Conservation (phyloP, 352 stramenopile species). For the Globisporangium perplexum region DNA sequence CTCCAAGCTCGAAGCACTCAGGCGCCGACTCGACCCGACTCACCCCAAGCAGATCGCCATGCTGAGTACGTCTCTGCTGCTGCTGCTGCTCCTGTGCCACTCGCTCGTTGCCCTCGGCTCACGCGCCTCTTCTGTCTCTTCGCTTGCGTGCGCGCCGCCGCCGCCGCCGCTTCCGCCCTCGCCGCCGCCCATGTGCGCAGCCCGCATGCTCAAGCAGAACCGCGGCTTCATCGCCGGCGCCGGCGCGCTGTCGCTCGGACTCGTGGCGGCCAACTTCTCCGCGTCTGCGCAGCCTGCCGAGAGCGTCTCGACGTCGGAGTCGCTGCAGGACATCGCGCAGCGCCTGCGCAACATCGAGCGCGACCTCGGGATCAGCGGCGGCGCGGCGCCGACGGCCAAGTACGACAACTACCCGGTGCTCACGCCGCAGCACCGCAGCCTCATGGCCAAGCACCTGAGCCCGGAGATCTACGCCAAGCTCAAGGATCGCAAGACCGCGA, state of each 20-base stretch:
- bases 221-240: slow-evolving; percentile 44
- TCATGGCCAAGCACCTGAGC: slow-evolving; percentile 85
- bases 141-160: neutral
- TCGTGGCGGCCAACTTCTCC: slow-evolving; percentile 39
- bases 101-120: neutral
- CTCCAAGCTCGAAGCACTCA: too few species aligned
- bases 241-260: slow-evolving; percentile 47
- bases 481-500: slow-evolving; percentile 61
- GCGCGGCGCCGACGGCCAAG: slow-evolving; percentile 2
- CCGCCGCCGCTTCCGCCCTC: neutral
- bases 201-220: slow-evolving; percentile 50
- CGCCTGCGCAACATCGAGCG: slow-evolving; percentile 59
- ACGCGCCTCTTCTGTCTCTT: neutral
- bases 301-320: slow-evolving; percentile 48
- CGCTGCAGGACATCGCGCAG: slow-evolving; percentile 60
- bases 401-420: slow-evolving; percentile 82
- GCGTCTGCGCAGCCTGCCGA: slow-evolving; percentile 29
- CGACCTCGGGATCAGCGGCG: slow-evolving; percentile 42
- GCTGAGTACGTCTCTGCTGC: slow-evolving; percentile 20
- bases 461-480: slow-evolving; percentile 79
- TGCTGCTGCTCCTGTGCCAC: slow-evolving; percentile 1
- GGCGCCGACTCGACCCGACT: neutral
- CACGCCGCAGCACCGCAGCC: slow-evolving; percentile 73
- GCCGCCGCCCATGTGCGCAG: slow-evolving; percentile 14
- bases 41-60: slow-evolving; percentile 13